Conservation (phyloP, 495 filamentous ascomycete species). For the Podospora pseudopauciseta region DNA sequence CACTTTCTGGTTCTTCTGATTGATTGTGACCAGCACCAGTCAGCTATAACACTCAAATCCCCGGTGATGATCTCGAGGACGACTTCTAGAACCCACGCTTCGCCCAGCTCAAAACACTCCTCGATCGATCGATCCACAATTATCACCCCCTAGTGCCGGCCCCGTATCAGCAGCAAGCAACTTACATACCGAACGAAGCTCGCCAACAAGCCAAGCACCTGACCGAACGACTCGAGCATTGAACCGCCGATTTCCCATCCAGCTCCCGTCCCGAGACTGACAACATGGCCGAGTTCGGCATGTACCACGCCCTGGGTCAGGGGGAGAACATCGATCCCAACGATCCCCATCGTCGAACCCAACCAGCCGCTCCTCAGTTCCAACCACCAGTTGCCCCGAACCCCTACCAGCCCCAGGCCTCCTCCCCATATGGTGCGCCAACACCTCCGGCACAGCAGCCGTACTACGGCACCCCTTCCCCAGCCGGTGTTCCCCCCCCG, state of each 20-base stretch:
- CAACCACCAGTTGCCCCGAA: conserved; percentile 47
- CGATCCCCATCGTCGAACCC: conserved; percentile 54
- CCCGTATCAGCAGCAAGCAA: conserved; percentile 3
- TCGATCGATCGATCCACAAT: conserved; percentile 8
- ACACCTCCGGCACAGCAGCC: conserved; percentile 32
- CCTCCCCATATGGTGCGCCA: conserved; percentile 36
- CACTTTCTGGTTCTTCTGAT: conserved; percentile 9
- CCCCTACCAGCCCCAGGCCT: conserved; percentile 61
- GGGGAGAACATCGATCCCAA: conserved; percentile 59
- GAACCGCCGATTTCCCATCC: background rate
- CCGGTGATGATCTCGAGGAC: conserved; percentile 18
- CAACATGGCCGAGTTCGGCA: conserved; percentile 69
- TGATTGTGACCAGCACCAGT: conserved; percentile 17
- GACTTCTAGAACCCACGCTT: background rate
- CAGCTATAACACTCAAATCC: conserved; percentile 12
- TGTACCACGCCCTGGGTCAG: conserved; percentile 71
- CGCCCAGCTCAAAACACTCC: conserved; percentile 1
- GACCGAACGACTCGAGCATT: background rate
- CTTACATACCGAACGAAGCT: conserved; percentile 3
- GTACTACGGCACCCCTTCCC: conserved; percentile 39
- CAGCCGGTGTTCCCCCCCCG: conserved; percentile 31
- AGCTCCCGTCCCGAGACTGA: background rate
- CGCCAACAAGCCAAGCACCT: background rate
- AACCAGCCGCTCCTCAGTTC: conserved; percentile 58
- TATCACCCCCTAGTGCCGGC: background rate